Percentiles rank a stretch among this genome's conserved stretches.
Evolutionary conservation across 306 rosid species (phyloP).

Genomic region (Herpetospermum pedunculosum): DNA sequence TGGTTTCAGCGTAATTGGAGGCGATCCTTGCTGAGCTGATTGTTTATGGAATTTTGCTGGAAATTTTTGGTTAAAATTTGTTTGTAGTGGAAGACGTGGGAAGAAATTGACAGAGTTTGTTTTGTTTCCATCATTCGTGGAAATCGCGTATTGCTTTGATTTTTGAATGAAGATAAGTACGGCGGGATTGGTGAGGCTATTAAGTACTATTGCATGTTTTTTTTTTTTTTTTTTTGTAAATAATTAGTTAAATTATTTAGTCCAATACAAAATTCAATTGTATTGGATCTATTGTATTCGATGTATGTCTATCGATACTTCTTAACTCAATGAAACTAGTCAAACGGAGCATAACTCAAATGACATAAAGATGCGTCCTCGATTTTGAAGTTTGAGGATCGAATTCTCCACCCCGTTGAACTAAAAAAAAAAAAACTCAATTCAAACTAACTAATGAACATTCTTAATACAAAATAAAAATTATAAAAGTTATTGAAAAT

Average conservation of each 20-base stretch:
- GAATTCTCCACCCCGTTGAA: no score
- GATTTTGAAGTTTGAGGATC: no score
- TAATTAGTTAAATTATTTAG: neutral
- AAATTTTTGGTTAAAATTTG: neutral
- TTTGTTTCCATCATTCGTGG: conserved; percentile 1
- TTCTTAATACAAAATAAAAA: neutral
- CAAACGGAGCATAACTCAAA: no score
- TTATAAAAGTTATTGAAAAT: no score
- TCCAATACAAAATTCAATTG: neutral
- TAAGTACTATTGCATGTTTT: neutral
- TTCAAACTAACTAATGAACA: neutral
- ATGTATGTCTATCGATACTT: no score
- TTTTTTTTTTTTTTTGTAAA: neutral
- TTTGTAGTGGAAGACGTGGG: neutral
- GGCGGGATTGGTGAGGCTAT: neutral
- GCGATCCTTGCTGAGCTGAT: conserved; percentile 4
- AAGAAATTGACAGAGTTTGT: neutral
- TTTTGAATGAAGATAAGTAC: neutral
- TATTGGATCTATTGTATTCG: neutral
- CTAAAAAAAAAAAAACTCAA: neutral
- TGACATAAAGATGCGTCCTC: no score
- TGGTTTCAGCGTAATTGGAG: conserved; percentile 6
- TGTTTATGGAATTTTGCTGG: neutral
- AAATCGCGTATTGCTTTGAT: neutral
- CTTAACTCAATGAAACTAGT: no score